Percentiles rank a stretch among this genome's conserved stretches.
Conservation (phyloP, 75 land plant species). For the Chamaecyparis obtusa region DNA sequence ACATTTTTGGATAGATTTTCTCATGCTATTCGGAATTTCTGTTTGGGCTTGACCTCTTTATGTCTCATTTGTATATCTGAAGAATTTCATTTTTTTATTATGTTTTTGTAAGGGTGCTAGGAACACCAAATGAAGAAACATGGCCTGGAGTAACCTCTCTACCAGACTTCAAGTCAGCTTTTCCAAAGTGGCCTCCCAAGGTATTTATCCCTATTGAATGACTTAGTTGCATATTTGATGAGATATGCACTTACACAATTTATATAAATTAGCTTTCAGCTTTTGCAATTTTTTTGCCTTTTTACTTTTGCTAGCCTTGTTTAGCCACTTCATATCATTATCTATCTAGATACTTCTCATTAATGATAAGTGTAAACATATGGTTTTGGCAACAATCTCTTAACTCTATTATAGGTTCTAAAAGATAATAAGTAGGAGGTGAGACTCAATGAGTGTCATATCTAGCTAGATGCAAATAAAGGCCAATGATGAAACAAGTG, state of each 20-base stretch:
- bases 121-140: constrained; percentile 91
- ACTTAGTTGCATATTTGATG: background rate
- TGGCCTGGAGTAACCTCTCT: constrained; percentile 97
- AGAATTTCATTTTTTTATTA: background rate
- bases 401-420: background rate
- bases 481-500: background rate
- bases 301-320: background rate
- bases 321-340: background rate
- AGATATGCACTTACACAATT: background rate
- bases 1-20: background rate
- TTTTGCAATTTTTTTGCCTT: background rate
- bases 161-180: constrained; percentile 89
- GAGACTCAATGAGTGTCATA: background rate
- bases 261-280: background rate
- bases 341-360: background rate
- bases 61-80: background rate
- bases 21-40: background rate
- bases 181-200: constrained; percentile 96
- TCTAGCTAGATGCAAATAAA: background rate
- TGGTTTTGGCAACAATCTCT: background rate
- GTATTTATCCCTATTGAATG: constrained; percentile 15
- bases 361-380: background rate
- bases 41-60: background rate
- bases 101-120: constrained; percentile 56
- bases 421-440: background rate